A percentile compares a stretch with the other conserved stretches of the same genome.
Evolutionary conservation across 805 yeast species (phyloP).

Genomic region (Lipomyces chichibuensis): DNA sequence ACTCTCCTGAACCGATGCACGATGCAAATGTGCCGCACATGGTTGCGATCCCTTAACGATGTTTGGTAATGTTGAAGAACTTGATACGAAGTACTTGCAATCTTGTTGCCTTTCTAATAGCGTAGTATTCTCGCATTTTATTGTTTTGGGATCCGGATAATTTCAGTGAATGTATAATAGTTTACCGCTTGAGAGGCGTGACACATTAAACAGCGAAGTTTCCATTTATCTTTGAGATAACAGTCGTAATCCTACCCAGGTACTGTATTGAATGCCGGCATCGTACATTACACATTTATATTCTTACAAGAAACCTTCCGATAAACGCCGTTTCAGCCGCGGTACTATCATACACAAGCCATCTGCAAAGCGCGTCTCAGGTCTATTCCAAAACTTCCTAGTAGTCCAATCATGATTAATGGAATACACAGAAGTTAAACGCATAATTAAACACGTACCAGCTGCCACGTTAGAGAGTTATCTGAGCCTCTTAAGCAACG

Average conservation of each 20-base stretch:
- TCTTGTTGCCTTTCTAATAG: neutral
- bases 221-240: neutral
- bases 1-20: neutral
- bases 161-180: neutral
- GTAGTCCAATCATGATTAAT: neutral
- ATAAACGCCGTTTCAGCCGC: neutral
- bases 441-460: constrained; percentile 17
- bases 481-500: constrained; percentile 15
- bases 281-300: too few relatives aligned
- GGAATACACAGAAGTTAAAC: neutral
- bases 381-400: neutral
- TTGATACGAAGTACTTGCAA: neutral
- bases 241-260: neutral
- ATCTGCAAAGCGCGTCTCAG: neutral
- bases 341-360: neutral
- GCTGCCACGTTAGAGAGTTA: constrained; percentile 18
- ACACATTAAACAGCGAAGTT: neutral
- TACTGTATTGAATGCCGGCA: neutral
- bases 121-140: neutral
- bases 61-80: neutral
- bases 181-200: neutral
- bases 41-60: neutral
- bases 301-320: too few relatives aligned
- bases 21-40: neutral
- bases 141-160: neutral